Base-by-base conservation (phyloP, 2,329 filamentous ascomycete species). In the Neonectria coccinea region DNA sequence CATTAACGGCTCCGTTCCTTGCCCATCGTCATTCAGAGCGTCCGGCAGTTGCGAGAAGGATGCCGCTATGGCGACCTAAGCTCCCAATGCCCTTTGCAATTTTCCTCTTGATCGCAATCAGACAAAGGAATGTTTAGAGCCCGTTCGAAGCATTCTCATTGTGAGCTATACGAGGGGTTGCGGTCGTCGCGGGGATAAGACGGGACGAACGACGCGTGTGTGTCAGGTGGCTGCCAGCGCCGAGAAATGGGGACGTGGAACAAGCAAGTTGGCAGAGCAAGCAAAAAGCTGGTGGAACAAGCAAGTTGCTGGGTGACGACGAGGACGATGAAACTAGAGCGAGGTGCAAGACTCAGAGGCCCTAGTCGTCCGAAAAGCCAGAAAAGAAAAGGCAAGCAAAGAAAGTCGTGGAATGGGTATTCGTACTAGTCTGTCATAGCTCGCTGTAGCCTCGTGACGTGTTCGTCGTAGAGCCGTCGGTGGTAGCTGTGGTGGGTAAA, bases 401-500 rank as follows among this genome's bases (percentile, higher is more conserved):
- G 48, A 60, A 60, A 20, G 41, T 25, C n/a, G 25, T 54, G 29
- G 48, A 42, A 58, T 53, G 16, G 36, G 14, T 25, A 25, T 25
- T 25, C 25, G 25, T 39, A 9, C 48, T 33, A 8, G 18, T 33
- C 48, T n/a, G 29, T 33, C 22, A 29, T 44, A 31, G 47, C 47
- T 50, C 31, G 51, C 41, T 11, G 39, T 51, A 63, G 60, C 60
- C 55, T 62, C 57, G 67, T 72, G 70, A 71, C 70, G 68, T 72
- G 70, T 70, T 66, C 70, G 33, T 66, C 64, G 62, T 58, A 66
- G 66, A 64, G 60, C 45, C 48, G 60, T 58, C 60, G 55, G 55
- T 31, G 55, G 55, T 48, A 58, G 51, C 55, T 45, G 33, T 31
- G 33, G 59, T 53, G 54, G 54, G 48, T 48, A 54, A 58, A 56